Base-by-base conservation (phyloP, 2,329 filamentous ascomycete species). In the Ambrosiella beaveri region DNA sequence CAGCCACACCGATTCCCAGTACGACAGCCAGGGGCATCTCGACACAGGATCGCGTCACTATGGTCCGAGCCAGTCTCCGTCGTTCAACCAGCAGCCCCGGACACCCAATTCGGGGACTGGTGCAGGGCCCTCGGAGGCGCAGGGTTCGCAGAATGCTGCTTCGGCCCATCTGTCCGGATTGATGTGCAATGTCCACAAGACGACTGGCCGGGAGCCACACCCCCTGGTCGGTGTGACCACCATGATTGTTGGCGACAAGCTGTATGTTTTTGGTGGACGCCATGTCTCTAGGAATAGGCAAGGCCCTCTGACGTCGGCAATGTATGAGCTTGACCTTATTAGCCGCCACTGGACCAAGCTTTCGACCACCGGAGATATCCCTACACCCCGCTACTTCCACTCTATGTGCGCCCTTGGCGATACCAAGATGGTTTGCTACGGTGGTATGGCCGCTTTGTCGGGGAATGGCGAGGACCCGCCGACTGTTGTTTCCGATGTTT, bases 401-500 rank as follows among this genome's bases (percentile, higher is more conserved):
- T 97, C 89, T 63, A 86, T 97, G 69, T 98, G 93, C 68, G 80
- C 88, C 1, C 73, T 98, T 1, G 93, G 93, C 19, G 93, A 97
- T 67, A 91, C 88, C 2, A 98, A 97, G 70, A 77, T 98, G 68
- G 91, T 98, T 2, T 97, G 91, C 70, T 98, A 97, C 69, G 93
- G 93, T 59, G 93, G 93, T 64, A 98, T 98, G 93, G 96, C 91
- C 8, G 53, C 57, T 2, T 11, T 58, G n/a, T 73, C 76, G 50
- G 69, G 76, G 39, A 65, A 70, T 52, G 69, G 71, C 13, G 73
- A 75, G 9, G 86, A 89, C 64, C 82, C 88, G 41, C 87, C 97
- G 3, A 85, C 89, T 1, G 93, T 97, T 59, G 96, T 98, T 90
- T 96, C 91, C 6, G 93, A 98, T 70, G 88, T 97, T 58, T 88